Base-by-base conservation (phyloP, 2,329 filamentous ascomycete genomes). In the Colletotrichum aenigma region DNA sequence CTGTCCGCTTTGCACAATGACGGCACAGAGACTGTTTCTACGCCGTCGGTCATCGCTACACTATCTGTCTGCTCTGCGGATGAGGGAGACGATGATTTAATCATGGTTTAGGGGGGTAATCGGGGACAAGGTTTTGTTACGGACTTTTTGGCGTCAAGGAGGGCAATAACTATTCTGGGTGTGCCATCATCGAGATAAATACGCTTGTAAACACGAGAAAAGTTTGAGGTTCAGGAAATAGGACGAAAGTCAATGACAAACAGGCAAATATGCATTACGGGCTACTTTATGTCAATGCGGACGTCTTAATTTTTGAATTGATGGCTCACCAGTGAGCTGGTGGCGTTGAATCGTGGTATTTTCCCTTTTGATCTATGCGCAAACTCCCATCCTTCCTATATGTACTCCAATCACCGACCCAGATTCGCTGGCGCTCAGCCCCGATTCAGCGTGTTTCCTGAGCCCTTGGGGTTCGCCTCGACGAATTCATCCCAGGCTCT, bases 401-500 rank as follows among this genome's bases (percentile, higher is more conserved):
- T 73, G 21, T 69, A 69, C 70, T 74, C 43, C 74, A 26, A 56
- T 32, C 38, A 15, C 70, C 43, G n/a, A 52, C n/a, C 56, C 28
- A n/a, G 15, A 10, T 24, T 24, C 13, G 43, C 26, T 34, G 43
- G 43, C n/a, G n/a, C 30, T 81, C 71, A 90, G 0, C 95, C 95
- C 86, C 93, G 92, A 84, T 97, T 97, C 77, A 97, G 84, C 2
- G 95, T 97, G 82, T 97, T 97, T 6, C 95, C 95, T 43, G 93
- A 91, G 0, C 95, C 95, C 82, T 93, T 95, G 2, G 95, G 94
- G 82, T 99, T 98, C 4, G 93, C 92, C 84, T 99, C 97, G 30
- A 91, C 93, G 82, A 94, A 99, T 82, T 99, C 96, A 85, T 99
- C 97, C 97, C 97, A 99, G 76, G 93, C 93, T 76, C 97, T 89